Base-by-base conservation (phyloP, 257 asterid species). In the Asclepias syriaca region DNA sequence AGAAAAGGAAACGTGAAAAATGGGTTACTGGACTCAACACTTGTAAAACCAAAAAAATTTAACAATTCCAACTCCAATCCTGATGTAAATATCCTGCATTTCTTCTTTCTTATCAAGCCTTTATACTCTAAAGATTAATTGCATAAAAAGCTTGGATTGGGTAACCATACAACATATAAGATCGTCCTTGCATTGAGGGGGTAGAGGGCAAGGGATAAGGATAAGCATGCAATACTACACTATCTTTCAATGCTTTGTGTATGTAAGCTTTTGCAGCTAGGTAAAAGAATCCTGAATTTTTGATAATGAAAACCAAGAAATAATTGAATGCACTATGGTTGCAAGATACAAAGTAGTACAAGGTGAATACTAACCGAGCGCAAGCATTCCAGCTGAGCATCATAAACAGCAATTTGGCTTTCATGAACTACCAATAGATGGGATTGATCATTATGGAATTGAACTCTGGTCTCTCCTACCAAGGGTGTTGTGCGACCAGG, bases 391-490 rank as follows among this genome's bases (percentile, higher is more conserved):
- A 92, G 97, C 79, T 92, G 97, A 69, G 92, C 78, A 83, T 89
- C 96, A 29, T 84, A 92, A 73, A 90, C 71, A 22, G 96, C 87
- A 39, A 92, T 84, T 76, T 92, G 97, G 86, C 89, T 92, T 83
- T 89, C 97, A 77, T 92, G 97, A 74, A 85, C 86, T 51, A 89
- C 97, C 51, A 92, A 81, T 37, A 92, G 75, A 81, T 89, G 95
- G 21, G 95, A 84, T 81, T 92, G 97, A 85, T 89, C 87, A 76
- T 89, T 89, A 77, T 87, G 96, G 81, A 89, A 89, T 77, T 89
- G 97, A 78, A 92, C 97, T 81, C 84, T 85, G 65, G 97, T 89
- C 79, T 92, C 97, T 77, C 96, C 97, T 67, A 79, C 81, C 63
- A 89, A 75, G 43, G 96, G 88, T 77, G 88, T 49, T 59, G 79